Evolutionary conservation across 2,329 filamentous ascomycete species (phyloP), one percentile per base, ranked within the genome.

Genomic region (Cladosporium colombiae): DNA sequence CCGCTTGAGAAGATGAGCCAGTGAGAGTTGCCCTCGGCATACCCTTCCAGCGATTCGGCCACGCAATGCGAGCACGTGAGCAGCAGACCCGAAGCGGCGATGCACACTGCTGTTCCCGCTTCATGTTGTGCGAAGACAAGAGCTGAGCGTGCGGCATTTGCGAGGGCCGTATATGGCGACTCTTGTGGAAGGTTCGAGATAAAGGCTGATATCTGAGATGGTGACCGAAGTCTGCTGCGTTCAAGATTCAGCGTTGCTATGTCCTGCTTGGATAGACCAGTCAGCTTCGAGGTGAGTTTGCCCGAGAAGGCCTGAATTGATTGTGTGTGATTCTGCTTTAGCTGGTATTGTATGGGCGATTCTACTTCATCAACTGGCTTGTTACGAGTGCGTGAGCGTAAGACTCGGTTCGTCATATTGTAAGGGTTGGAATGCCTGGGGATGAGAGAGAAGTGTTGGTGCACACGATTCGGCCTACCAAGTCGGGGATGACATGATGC

Each of bases 41-140:
- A 55, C 10, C 81, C 78, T 1, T 74, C 71, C 5, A 68, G 67
- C 0, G 72, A 74, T 57, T 84, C 83, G 2, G 80, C 81, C 21
- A 85, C 73, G 68, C 83, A 85, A 66, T 85, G 84, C 0, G 83
- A 77, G 70, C 83, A 85, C 1, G 82, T 84, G 23, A 85, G 72
- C 5, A 84, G 69, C 49, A 83, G 74, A 5, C 84, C 83, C 3
- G 71, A 64, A 0, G 77, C 68, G 0, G 79, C 77, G 37, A 85
- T 80, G 68, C 82, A 85, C 2, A 85, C 78, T 0, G 83, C 83
- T 1, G 83, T 85, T 18, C 83, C 82, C 5, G 83, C 83, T 67
- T 83, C 79, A 29, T 81, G 72, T 66, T 83, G 81, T 0, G 81
- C 81, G 67, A 85, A 85, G 27, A 85, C 78, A 5, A 84, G 75